Evolutionary conservation across 2,329 filamentous ascomycete species (phyloP), one percentile per base, ranked within the genome.

Genomic region (Fusarium napiforme): DNA sequence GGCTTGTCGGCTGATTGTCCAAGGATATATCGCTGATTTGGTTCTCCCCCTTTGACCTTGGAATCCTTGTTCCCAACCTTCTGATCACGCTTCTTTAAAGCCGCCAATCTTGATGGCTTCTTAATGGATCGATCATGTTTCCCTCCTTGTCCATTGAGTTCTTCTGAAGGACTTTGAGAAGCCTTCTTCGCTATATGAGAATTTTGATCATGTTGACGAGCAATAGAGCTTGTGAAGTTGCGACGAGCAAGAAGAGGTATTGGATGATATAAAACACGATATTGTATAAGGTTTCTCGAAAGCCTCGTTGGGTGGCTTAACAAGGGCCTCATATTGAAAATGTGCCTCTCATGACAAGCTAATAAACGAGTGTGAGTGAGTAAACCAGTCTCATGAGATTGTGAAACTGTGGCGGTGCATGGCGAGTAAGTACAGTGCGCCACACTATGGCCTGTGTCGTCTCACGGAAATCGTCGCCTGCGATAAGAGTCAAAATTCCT

Each of bases 1-100:
- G 82, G 82, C 18, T 76, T 64, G 94, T 81, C 94, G 87, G 67
- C 90, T 90, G 75, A 77, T 55, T 83, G 79, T 18, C 81, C 82
- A 5, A 84, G 75, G 58, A 83, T 81, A 47, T 74, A 78, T 50
- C 73, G 79, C 28, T 78, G 70, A 2, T 52, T 37, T 10, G 60
- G 16, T 26, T 60, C 68, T 39, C 43, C 34, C 18, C 55, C 50
- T 21, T 63, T 71, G 28, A 16, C 23, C 19, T 63, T 36, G 10
- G 42, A 21, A 11, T 37, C 53, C 18, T 42, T 62, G 10, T 32
- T 26, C 34, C 32, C 42, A 16, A 30, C 18, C 21, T 30, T 55
- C 16, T 56, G 58, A 18, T 58, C 61, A 36, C 69, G 66, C 36
- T 78, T 75, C 60, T 78, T 78, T 12, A 79, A 61, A n/a, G 76